Percentiles rank a stretch among this genome's conserved stretches.
Evolutionary conservation across 306 rosid species (phyloP).

Genomic region (Hippophae tibetana): DNA sequence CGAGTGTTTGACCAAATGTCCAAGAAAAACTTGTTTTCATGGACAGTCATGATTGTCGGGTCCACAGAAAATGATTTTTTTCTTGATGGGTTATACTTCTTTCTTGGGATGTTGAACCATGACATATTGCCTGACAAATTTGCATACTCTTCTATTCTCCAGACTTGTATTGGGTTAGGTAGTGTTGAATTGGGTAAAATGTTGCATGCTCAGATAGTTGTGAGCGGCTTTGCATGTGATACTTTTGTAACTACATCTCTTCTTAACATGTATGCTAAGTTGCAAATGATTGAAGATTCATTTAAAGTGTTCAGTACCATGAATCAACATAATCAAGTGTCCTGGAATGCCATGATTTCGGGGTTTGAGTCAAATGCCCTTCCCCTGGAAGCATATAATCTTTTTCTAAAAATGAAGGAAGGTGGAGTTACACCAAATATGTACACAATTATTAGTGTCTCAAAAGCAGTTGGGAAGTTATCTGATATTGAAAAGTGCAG

Average conservation of each 20-base stretch:
- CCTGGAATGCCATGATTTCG: conserved; percentile 78
- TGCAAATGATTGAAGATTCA: conserved; percentile 40
- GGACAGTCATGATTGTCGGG: conserved; percentile 58
- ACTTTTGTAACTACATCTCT: conserved; percentile 51
- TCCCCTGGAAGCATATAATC: conserved; percentile 43
- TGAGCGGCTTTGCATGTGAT: conserved; percentile 44
- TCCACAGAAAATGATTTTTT: conserved; percentile 40
- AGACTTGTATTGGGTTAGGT: conserved; percentile 49
- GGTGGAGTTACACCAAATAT: conserved; percentile 32
- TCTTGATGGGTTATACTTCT: conserved; percentile 38
- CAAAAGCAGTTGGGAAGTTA: conserved; percentile 50
- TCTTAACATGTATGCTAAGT: conserved; percentile 73
- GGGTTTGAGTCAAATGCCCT: conserved; percentile 42
- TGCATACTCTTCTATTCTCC: conserved; percentile 50
- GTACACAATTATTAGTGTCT: conserved; percentile 43
- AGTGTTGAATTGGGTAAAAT: conserved; percentile 36
- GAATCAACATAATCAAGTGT: conserved; percentile 39
- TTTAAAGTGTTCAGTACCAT: conserved; percentile 45
- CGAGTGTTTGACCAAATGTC: conserved; percentile 58
- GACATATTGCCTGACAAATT: conserved; percentile 49
- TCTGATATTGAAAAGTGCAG: conserved; percentile 41
- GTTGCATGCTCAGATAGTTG: conserved; percentile 60
- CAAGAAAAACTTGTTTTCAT: conserved; percentile 51
- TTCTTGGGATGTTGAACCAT: conserved; percentile 43
- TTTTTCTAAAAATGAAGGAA: conserved; percentile 41